Evolutionary conservation across 1,139 yeast genomes (phyloP).

Genomic region (Hemisphaericaspora xylanilytica): DNA sequence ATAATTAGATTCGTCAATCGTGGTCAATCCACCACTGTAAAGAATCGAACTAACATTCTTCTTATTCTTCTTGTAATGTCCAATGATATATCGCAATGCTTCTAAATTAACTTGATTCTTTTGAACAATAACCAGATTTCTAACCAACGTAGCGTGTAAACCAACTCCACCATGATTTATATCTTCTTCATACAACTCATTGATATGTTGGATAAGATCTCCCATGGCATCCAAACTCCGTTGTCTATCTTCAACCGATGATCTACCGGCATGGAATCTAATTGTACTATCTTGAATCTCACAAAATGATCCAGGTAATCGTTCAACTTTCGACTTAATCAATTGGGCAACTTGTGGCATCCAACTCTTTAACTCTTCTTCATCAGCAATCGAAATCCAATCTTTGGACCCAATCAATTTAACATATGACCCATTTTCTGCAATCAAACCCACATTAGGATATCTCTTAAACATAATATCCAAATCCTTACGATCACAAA

Average conservation of each 20-base stretch:
- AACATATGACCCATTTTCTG: slow-evolving; percentile 84
- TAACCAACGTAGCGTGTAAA: slow-evolving; percentile 75
- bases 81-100: slow-evolving; percentile 50
- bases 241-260: slow-evolving; percentile 58
- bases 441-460: slow-evolving; percentile 74
- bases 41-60: slow-evolving; percentile 38
- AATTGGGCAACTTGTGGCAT: slow-evolving; percentile 59
- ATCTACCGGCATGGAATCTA: slow-evolving; percentile 67
- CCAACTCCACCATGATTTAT: slow-evolving; percentile 37
- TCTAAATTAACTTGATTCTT: slow-evolving; percentile 50
- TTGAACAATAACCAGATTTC: slow-evolving; percentile 69
- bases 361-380: slow-evolving; percentile 54
- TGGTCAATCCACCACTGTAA: slow-evolving; percentile 68
- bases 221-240: slow-evolving; percentile 72
- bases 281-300: slow-evolving; percentile 75
- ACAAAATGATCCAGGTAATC: slow-evolving; percentile 75
- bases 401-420: slow-evolving; percentile 49
- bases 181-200: slow-evolving; percentile 56
- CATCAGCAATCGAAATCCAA: slow-evolving; percentile 69
- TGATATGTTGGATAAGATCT: slow-evolving; percentile 80
- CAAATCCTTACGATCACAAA: slow-evolving; percentile 59
- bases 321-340: slow-evolving; percentile 65
- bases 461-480: slow-evolving; percentile 68
- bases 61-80: slow-evolving; percentile 24
- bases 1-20: slow-evolving; percentile 68